Conservation (phyloP, 2,329 filamentous ascomycete genomes). For the Dendryphion nanum region DNA sequence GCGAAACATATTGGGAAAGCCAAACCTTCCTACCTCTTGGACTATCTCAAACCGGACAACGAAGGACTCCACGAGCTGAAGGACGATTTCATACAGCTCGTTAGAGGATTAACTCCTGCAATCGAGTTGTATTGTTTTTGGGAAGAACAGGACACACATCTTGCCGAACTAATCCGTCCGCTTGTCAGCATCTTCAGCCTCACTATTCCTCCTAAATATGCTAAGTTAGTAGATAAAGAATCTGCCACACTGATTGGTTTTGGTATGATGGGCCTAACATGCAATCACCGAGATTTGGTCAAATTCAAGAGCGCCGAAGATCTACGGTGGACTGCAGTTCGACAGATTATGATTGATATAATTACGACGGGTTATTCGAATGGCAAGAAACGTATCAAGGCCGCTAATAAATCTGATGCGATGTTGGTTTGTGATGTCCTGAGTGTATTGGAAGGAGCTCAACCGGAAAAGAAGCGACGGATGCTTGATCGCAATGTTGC, state of each 20-base stretch:
- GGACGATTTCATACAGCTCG: not conserved
- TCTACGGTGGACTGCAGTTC: not conserved
- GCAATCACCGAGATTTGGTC: not conserved
- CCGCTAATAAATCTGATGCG: no score
- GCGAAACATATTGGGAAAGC: not conserved
- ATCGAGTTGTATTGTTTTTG: not conserved
- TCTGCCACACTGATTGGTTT: no score
- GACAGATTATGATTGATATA: not conserved
- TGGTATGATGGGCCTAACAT: not conserved
- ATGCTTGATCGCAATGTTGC: not conserved
- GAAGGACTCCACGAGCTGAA: not conserved
- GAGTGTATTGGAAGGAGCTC: not conserved
- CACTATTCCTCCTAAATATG: no score
- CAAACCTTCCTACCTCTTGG: not conserved
- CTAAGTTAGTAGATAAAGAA: no score
- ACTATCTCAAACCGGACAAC: not conserved
- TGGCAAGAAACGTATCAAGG: not conserved
- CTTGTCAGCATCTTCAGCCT: not conserved
- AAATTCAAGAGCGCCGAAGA: not conserved
- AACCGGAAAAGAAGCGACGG: not conserved
- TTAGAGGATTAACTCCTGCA: not conserved
- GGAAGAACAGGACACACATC: not conserved
- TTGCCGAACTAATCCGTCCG: not conserved
- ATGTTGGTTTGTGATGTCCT: no score
- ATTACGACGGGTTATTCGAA: not conserved